phyloP scores from a whole-genome alignment of 352 stramenopile species.

The Globisporangium spiculum region DNA sequence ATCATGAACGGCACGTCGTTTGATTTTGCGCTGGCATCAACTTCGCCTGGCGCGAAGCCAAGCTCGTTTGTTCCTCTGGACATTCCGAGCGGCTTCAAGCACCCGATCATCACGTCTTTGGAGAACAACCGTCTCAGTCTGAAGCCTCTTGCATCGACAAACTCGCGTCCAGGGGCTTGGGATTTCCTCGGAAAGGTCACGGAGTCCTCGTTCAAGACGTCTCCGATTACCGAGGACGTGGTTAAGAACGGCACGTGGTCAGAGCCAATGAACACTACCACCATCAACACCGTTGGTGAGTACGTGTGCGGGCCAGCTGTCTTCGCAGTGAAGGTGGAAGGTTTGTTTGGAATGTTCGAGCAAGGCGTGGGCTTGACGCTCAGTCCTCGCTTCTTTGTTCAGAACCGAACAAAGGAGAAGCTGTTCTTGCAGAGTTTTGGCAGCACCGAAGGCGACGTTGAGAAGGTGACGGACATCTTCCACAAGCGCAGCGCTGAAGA shows the following conservation, averaged over 20 bases:
- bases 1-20: conserved; percentile 83
- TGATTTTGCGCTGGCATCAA: conserved; percentile 58
- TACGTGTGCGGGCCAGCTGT: conserved; percentile 68
- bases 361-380: conserved; percentile 72
- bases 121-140: conserved; percentile 67
- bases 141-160: conserved; percentile 49
- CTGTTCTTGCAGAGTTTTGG: conserved; percentile 74
- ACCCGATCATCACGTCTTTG: conserved; percentile 62
- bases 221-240: conserved; percentile 55
- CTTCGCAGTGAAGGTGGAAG: conserved; percentile 80
- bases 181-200: conserved; percentile 50
- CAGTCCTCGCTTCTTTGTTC: conserved; percentile 78
- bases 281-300: conserved; percentile 84
- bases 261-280: conserved; percentile 79
- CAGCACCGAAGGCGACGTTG: conserved; percentile 52
- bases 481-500: conserved; percentile 65
- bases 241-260: conserved; percentile 72
- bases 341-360: conserved; percentile 79
- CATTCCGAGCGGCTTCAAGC: conserved; percentile 43
- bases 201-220: conserved; percentile 40
- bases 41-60: conserved; percentile 46
- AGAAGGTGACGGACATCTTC: conserved; percentile 69
- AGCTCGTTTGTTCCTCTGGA: conserved; percentile 45
- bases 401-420: conserved; percentile 81
- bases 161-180: conserved; percentile 58